Conservation (phyloP, 768 basidiomycete species). For the Coprinellus micaceus region DNA sequence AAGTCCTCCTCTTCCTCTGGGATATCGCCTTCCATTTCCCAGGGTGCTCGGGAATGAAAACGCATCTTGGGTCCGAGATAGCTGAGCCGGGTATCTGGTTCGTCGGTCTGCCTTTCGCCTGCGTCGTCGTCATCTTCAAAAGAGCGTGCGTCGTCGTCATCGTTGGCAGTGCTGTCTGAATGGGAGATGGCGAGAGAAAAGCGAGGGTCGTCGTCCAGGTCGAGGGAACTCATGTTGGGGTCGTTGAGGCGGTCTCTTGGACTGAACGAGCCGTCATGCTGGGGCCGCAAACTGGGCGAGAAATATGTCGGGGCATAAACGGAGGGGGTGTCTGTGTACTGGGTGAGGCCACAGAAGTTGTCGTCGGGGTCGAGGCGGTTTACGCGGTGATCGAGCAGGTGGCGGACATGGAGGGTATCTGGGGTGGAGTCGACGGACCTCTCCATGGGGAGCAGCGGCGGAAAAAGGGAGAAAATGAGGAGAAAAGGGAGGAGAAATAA, state of each 20-base stretch:
- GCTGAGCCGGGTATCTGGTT: slow-evolving; percentile 52
- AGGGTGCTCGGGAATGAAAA: slow-evolving; percentile 77
- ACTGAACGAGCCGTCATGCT: slow-evolving; percentile 16
- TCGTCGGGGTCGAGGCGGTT: slow-evolving; percentile 45
- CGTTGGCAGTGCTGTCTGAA: slow-evolving; percentile 25
- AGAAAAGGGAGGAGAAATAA: slow-evolving; percentile 11
- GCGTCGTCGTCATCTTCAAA: slow-evolving; percentile 39
- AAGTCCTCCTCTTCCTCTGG: slow-evolving; percentile 46
- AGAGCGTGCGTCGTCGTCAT: slow-evolving; percentile 17
- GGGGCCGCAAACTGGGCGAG: slow-evolving; percentile 49
- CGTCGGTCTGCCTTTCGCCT: slow-evolving; percentile 34
- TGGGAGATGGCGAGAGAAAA: slow-evolving; percentile 30
- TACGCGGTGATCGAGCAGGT: slow-evolving; percentile 52
- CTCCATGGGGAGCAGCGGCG: slow-evolving; percentile 31
- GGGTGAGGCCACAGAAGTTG: slow-evolving; percentile 53
- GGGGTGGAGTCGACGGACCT: slow-evolving; percentile 34
- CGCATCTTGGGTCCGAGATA: slow-evolving; percentile 81
- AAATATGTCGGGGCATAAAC: slow-evolving; percentile 61
- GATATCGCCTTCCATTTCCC: slow-evolving; percentile 61
- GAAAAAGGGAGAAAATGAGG: slow-evolving; percentile 11
- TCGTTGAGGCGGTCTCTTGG: slow-evolving; percentile 40
- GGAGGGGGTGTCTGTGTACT: slow-evolving; percentile 65
- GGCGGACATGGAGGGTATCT: slow-evolving; percentile 42
- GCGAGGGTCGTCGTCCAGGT: slow-evolving; percentile 53
- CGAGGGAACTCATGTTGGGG: slow-evolving; percentile 49